Evolutionary conservation across 495 filamentous ascomycete genomes (phyloP).

Genomic region (Penicillium arizonense): DNA sequence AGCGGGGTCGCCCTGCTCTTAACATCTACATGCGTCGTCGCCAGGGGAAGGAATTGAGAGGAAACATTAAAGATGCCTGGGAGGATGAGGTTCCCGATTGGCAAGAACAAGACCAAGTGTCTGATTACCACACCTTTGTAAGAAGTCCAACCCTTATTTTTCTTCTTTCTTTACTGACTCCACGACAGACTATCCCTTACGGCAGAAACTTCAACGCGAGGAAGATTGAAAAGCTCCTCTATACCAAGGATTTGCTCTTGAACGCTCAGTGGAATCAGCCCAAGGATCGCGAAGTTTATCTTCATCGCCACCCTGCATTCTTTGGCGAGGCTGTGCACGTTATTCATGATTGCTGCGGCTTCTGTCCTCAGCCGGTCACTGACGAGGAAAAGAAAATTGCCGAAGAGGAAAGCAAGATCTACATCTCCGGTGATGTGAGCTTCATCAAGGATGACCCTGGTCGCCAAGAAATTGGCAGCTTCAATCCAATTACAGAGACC

Average conservation of each 20-base stretch:
- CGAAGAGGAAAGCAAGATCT: slow-evolving; percentile 68
- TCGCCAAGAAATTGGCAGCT: slow-evolving; percentile 66
- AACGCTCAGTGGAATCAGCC: slow-evolving; percentile 84
- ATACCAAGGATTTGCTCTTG: slow-evolving; percentile 75
- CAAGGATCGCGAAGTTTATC: slow-evolving; percentile 64
- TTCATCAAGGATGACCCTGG: slow-evolving; percentile 81
- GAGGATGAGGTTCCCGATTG: slow-evolving; percentile 81
- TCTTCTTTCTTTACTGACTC: not conserved
- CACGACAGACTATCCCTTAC: slow-evolving; percentile 63
- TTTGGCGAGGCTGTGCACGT: slow-evolving; percentile 67
- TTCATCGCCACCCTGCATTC: slow-evolving; percentile 78
- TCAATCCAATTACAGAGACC: slow-evolving; percentile 76
- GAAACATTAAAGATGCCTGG: slow-evolving; percentile 68
- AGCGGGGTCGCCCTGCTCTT: slow-evolving; percentile 61
- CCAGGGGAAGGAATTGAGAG: slow-evolving; percentile 28
- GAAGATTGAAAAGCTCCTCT: slow-evolving; percentile 75
- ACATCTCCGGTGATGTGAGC: slow-evolving; percentile 64
- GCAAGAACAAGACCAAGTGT: slow-evolving; percentile 69
- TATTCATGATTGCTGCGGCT: slow-evolving; percentile 75
- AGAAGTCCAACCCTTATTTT: not conserved
- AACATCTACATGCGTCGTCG: slow-evolving; percentile 15
- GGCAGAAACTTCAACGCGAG: slow-evolving; percentile 65
- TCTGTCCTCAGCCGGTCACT: slow-evolving; percentile 65
- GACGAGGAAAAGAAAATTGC: slow-evolving; percentile 67
- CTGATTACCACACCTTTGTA: slow-evolving; percentile 71